Evolutionary conservation across 352 stramenopile genomes (phyloP).

Genomic region (Globisporangium middletonii): DNA sequence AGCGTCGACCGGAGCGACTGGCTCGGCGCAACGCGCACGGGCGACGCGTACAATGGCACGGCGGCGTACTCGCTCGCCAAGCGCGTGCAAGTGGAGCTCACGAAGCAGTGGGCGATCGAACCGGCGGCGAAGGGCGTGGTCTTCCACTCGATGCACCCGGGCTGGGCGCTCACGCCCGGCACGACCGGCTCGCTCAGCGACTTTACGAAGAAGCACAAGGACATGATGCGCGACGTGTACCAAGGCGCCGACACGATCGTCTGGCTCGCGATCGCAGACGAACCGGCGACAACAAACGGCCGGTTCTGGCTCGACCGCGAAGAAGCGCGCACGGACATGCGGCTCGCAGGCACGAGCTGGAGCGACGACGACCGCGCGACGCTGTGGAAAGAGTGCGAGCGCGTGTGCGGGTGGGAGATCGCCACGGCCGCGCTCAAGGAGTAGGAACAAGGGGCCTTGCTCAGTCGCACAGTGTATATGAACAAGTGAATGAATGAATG

Average conservation of each 20-base stretch:
- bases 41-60: conserved; percentile 23
- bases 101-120: conserved; percentile 32
- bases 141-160: conserved; percentile 49
- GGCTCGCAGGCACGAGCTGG: conserved; percentile 30
- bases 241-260: conserved; percentile 42
- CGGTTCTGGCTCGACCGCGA: conserved; percentile 44
- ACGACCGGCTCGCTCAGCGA: conserved; percentile 27
- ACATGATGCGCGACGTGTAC: conserved; percentile 40
- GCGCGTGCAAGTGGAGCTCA: conserved; percentile 43
- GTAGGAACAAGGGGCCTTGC: too few relatives aligned
- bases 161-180: conserved; percentile 40
- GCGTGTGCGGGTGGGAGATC: conserved; percentile 22
- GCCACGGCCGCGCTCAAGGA: neutral
- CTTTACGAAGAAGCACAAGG: conserved; percentile 29
- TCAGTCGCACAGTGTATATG: too few relatives aligned
- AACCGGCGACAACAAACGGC: conserved; percentile 26
- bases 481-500: too few relatives aligned
- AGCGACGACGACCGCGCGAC: conserved; percentile 30
- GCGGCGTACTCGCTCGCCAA: conserved; percentile 41
- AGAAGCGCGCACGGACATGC: conserved; percentile 34
- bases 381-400: conserved; percentile 33
- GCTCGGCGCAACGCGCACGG: conserved; percentile 18
- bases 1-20: conserved; percentile 25
- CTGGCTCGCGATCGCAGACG: conserved; percentile 41
- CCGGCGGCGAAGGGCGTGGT: conserved; percentile 25